Base-by-base conservation (phyloP, 225 moss, liverwort and hornwort genomes). In the Straminergon stramineum region DNA sequence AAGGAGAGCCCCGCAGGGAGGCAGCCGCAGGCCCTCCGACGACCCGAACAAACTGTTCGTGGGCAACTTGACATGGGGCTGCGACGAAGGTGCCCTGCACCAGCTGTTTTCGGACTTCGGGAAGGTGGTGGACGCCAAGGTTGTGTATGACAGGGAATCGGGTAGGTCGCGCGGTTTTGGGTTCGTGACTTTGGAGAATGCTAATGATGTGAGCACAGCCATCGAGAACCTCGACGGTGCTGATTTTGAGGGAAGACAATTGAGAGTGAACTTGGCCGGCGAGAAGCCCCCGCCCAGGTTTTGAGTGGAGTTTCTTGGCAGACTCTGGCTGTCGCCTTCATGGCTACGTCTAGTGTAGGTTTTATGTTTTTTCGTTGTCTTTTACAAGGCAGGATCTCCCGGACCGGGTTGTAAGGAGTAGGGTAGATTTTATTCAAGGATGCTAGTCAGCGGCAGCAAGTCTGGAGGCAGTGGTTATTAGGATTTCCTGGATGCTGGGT, bases 51-150 rank as follows among this genome's bases (percentile, higher is more conserved):
- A 97, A 89, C 91, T 98, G 12, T 98, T 97, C 73, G 96, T 96
- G 17, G 98, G 98, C n/a, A 98, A 98, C 89, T 85, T 98, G 31
- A 58, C 95, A 1, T 98, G 97, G 98, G 90, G 93, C 51, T 94
- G 96, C 5, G 95, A 98, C 66, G 96, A 96, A 32, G 91, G 65
- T 5, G 91, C 90, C 7, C 86, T 98, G 86, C 83, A 93, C 30
- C 81, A 93, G 48, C 88, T 98, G n/a, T 98, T 98, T 69, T 93
- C 94, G 10, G 96, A 93, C 80, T 96, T 75, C n/a, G 98, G 98
- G 32, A 96, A 91, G 67, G 97, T 98, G 19, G 87, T 96, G 73
- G 97, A 98, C 23, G 96, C 96, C 9, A 97, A 93, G 93, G 93
- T 98, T 58, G 95, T 97, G 16, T 88, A 90, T 10, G 98, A 98